Evolutionary conservation across 257 asterid species (phyloP), one percentile per base, ranked within the genome.

Genomic region (Gynochthodes officinalis): DNA sequence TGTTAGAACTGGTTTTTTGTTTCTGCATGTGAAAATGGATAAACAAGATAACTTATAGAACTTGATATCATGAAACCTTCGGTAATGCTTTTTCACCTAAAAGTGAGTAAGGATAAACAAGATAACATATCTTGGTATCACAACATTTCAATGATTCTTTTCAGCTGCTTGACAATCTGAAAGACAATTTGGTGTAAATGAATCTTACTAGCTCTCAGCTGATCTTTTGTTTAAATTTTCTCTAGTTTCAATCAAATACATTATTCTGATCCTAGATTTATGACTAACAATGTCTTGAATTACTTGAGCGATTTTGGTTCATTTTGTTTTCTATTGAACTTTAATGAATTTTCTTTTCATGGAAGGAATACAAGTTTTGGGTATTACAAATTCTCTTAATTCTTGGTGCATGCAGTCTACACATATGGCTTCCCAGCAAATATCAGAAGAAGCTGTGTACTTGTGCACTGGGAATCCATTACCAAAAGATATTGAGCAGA

Each of bases 401-500:
- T 68, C 74, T 73, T 80, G 73, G 77, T 79, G 67, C 81, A 28
- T 85, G 95, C 96, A 95, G 98, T 92, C 99, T 25, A 92, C 98
- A 9, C 98, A 95, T 76, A 92, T 92, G 99, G 98, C 99, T 76
- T 89, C 93, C 73, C 94, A 83, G 80, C 96, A 87, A 83, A 89
- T 95, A 64, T 81, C 97, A 2, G 99, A 92, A 84, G 97, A 95
- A 79, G 91, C 99, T 55, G 97, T 95, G 59, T 88, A 95, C 84
- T 70, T 90, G 83, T 95, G 99, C 84, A 95, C 99, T 12, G 99
- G 99, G 77, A 89, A 95, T 77, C 99, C 99, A 46, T 82, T 95
- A 85, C 99, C 98, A 21, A 92, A 82, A 79, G 99, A 92, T 86
- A 89, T 90, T 67, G 98, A 95, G 79, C 96, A 85, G 84, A 92